A percentile compares a stretch with the other conserved stretches of the same genome.
phyloP scores from a whole-genome alignment of 768 basidiomycete species.

The Hygrocybe coccinea region DNA sequence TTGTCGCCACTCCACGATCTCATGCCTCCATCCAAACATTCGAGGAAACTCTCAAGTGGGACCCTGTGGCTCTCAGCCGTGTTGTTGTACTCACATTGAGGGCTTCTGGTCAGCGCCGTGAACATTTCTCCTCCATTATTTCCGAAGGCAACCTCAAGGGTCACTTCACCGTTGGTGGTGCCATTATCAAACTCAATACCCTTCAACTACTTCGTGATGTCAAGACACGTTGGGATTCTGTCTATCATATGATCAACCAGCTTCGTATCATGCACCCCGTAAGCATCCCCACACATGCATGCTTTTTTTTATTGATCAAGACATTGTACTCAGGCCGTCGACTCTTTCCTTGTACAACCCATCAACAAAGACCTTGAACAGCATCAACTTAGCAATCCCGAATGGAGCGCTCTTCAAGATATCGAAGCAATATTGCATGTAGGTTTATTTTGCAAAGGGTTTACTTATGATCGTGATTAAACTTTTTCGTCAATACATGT shows the following conservation, averaged over 20 bases:
- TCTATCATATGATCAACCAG: constrained; percentile 14
- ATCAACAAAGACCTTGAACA: constrained; percentile 3
- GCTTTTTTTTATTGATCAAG: too few species aligned
- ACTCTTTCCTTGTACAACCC: constrained; percentile 4
- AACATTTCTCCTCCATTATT: too few species aligned
- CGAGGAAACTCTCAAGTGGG: too few species aligned
- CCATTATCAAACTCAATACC: too few species aligned
- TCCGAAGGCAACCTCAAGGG: too few species aligned
- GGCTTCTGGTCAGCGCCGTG: too few species aligned
- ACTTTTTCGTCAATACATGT: background rate
- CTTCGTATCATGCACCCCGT: constrained; percentile 12
- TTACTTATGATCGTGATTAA: too few species aligned
- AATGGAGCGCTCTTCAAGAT: constrained; percentile 12
- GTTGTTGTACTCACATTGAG: too few species aligned
- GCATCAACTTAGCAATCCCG: constrained; percentile 4
- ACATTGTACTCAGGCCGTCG: constrained; percentile 2
- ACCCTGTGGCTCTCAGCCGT: too few species aligned
- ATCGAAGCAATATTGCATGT: constrained; percentile 8
- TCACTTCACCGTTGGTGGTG: too few species aligned
- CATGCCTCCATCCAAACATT: too few species aligned
- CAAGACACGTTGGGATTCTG: constrained; percentile 12
- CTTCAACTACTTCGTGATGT: constrained; percentile 13
- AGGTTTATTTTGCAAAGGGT: background rate
- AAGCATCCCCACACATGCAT: background rate
- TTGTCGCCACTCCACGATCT: too few species aligned